Conservation (phyloP, 495 filamentous ascomycete species). For the Aspergillus steynii region DNA sequence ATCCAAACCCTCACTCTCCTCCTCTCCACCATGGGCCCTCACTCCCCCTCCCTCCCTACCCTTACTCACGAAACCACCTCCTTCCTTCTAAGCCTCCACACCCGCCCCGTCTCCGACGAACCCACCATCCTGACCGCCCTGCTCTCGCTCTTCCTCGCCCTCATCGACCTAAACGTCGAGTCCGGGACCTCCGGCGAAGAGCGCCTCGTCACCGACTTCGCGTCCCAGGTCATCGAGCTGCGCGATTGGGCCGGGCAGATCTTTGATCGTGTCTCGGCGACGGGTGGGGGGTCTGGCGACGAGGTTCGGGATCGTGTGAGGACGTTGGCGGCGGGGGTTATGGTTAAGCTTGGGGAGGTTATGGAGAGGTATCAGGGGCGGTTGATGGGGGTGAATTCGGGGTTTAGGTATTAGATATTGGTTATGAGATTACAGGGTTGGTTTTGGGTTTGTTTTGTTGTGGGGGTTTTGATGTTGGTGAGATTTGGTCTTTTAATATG, state of each 20-base stretch:
- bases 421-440: not conserved
- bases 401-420: slow-evolving; percentile 40
- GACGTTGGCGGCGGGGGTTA: slow-evolving; percentile 73
- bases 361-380: slow-evolving; percentile 76
- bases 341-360: slow-evolving; percentile 75
- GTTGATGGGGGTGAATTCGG: slow-evolving; percentile 53
- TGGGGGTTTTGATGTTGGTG: not conserved
- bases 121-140: slow-evolving; percentile 67
- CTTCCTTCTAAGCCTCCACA: slow-evolving; percentile 47
- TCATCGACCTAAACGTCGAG: slow-evolving; percentile 75
- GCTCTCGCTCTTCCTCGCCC: slow-evolving; percentile 74
- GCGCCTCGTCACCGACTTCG: slow-evolving; percentile 62
- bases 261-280: slow-evolving; percentile 59
- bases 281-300: slow-evolving; percentile 44
- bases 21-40: slow-evolving; percentile 50
- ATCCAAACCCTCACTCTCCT: slow-evolving; percentile 52
- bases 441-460: not conserved
- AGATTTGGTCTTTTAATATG: not conserved
- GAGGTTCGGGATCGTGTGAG: slow-evolving; percentile 42
- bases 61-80: slow-evolving; percentile 47
- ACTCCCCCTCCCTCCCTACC: slow-evolving; percentile 43
- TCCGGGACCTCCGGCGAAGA: slow-evolving; percentile 59
- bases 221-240: slow-evolving; percentile 39
- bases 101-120: slow-evolving; percentile 51
- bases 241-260: slow-evolving; percentile 56